Base-by-base conservation (phyloP, 2,329 filamentous ascomycete genomes). In the Claviceps monticola region DNA sequence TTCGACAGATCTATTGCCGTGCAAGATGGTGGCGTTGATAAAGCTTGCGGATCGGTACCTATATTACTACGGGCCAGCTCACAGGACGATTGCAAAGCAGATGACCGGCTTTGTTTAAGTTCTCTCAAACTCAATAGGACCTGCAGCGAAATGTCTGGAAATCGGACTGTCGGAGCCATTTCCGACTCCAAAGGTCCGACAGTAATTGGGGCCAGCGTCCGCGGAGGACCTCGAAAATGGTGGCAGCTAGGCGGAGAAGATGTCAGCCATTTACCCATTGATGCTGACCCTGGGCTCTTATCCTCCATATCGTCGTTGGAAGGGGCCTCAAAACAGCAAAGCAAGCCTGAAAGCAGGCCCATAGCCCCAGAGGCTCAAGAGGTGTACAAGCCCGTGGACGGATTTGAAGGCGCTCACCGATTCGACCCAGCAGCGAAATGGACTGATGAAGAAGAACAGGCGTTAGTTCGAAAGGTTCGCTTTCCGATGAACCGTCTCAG, bases 361-460 rank as follows among this genome's bases (percentile, higher is more conserved):
- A 14, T 46, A n/a, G 26, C 49, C 7, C 52, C 52, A 7, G 52
- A 51, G 46, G 52, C 52, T n/a, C n/a, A 41, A 7, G 49, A 46
- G 4, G 17, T 54, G 14, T 77, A 78, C 56, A 69, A 70, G 53
- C 76, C 76, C 0, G 73, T 78, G n/a, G 69, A 71, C 2, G 64
- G 64, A 6, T 82, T 80, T 57, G 79, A 83, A 58, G 77, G 78
- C 3, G 63, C 69, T 8, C 79, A 82, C 62, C 70, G 78, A 48
- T 82, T 74, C 59, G 78, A 83, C 56, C 78, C 78, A 0, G 60
- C 68, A 1, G 77, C 74, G 46, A 66, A 71, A 46, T 83, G 79
- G 79, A 73, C 74, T 2, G 63, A 69, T 11, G 68, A 72, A 47
- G 79, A 83, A 58, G 80, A 83, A 62, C 72, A 69, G 60, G 70